These are phyloP conservation scores for Myxozyma udenii DNA, from an alignment of 805 yeast genomes.

Conservation along the genomic window DNA sequence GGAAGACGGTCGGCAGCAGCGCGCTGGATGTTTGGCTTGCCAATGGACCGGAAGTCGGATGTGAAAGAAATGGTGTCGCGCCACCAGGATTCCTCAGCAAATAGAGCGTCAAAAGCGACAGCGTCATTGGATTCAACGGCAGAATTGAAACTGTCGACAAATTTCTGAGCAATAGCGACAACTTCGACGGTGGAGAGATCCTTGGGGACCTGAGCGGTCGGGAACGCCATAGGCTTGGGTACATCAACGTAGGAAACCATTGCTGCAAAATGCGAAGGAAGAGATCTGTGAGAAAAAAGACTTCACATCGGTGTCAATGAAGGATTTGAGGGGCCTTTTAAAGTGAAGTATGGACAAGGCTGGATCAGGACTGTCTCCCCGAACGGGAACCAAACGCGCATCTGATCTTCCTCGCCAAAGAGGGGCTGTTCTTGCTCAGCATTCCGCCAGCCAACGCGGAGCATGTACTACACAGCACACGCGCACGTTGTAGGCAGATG, in stretches of 20 bases:
- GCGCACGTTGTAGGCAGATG: too few relatives aligned
- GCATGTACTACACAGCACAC: too few relatives aligned
- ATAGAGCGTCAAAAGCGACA: constrained; percentile 19
- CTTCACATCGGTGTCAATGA: too few relatives aligned
- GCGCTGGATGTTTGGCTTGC: constrained; percentile 27
- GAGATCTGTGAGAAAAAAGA: too few relatives aligned
- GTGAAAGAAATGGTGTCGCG: constrained; percentile 32
- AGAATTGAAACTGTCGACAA: constrained; percentile 16
- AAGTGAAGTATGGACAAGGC: too few relatives aligned
- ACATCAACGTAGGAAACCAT: constrained; percentile 20
- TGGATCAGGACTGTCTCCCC: too few relatives aligned
- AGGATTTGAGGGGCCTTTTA: too few relatives aligned
- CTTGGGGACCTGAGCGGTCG: neutral
- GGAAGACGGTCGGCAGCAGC: constrained; percentile 26
- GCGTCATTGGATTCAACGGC: constrained; percentile 22
- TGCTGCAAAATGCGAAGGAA: neutral
- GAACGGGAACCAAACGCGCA: too few relatives aligned
- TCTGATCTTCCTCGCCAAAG: too few relatives aligned
- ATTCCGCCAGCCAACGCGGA: too few relatives aligned
- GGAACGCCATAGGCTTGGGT: constrained; percentile 9
- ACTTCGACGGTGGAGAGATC: constrained; percentile 7
- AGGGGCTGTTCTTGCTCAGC: too few relatives aligned
- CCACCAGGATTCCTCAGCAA: constrained; percentile 27
- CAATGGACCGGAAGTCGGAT: constrained; percentile 29
- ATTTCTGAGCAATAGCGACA: constrained; percentile 9